Evolutionary conservation across 352 stramenopile genomes (phyloP), one percentile per base, ranked within the genome.

Genomic region (Pythium biforme): DNA sequence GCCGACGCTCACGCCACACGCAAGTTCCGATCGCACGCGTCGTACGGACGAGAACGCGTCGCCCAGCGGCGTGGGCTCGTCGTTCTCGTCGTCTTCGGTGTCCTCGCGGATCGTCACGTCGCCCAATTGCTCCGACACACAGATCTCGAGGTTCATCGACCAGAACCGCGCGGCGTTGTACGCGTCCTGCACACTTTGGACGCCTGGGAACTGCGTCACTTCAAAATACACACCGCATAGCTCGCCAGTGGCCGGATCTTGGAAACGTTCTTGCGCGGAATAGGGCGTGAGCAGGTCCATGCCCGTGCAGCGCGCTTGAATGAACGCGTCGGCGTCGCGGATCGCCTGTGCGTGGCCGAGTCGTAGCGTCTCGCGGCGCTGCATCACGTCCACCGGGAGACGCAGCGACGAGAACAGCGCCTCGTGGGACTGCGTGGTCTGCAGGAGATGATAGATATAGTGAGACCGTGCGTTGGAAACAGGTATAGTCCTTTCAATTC

Each of bases 71-170:
- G 22, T 31, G 3, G 27, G 23, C 20, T 46, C 20, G 20, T 34
- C 20, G 7, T 19, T 22, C 14, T 27, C 51, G 33, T 57, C 51
- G n/a, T 57, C 51, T 20, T 45, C 51, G 10, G 17, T 45, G 51
- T 57, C 51, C 22, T 57, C 51, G 19, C 51, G 51, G 37, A 57
- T 47, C 20, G 51, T 57, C 9, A 57, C 11, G n/a, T 34, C 25
- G 3, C 51, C 51, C 11, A 57, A 6, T 15, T 47, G 15, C 20
- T 57, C 51, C 7, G 51, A 47, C n/a, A 57, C 34, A 19, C 51
- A 57, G 20, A 57, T 45, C 51, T 57, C 51, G 51, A 47, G 19
- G 33, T 57, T 57, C 4, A 23, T 33, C n/a, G 12, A 31, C 31
- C 33, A 46, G 33, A 47, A 57, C 37, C 20, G 19, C 31, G 37